phyloP scores from a whole-genome alignment of 345 rosid species.

The Euclidium syriacum region DNA sequence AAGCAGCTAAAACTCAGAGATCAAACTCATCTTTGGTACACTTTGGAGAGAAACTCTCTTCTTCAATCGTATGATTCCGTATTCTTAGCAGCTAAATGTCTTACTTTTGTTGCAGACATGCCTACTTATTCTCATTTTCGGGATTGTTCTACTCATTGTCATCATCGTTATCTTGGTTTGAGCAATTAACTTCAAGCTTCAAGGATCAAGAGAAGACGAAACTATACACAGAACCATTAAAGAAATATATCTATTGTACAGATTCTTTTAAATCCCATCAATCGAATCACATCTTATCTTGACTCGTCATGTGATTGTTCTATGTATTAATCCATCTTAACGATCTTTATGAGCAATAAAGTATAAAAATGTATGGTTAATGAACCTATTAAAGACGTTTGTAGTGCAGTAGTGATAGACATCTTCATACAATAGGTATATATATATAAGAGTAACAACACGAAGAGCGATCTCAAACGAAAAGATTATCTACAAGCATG shows the following conservation, averaged over 20 bases:
- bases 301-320: conserved; percentile 1
- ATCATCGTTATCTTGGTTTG: conserved; percentile 51
- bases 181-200: conserved; percentile 5
- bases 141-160: conserved; percentile 57
- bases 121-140: conserved; percentile 63
- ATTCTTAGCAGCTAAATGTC: neutral
- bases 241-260: conserved; percentile 26
- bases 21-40: conserved; percentile 65
- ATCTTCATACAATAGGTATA: neutral
- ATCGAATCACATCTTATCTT: neutral
- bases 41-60: neutral
- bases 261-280: conserved; percentile 26
- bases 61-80: neutral
- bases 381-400: neutral
- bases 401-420: neutral
- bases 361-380: neutral
- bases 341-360: neutral
- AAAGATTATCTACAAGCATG: conserved; percentile 10
- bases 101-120: conserved; percentile 47
- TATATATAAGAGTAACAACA: neutral
- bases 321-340: neutral
- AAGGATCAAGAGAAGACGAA: neutral
- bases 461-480: neutral
- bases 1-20: conserved; percentile 57
- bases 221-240: neutral